Evolutionary conservation across 192 early-diverging fungal species (phyloP), one percentile per base, ranked within the genome.

Genomic region (Geranomyces michiganensis): DNA sequence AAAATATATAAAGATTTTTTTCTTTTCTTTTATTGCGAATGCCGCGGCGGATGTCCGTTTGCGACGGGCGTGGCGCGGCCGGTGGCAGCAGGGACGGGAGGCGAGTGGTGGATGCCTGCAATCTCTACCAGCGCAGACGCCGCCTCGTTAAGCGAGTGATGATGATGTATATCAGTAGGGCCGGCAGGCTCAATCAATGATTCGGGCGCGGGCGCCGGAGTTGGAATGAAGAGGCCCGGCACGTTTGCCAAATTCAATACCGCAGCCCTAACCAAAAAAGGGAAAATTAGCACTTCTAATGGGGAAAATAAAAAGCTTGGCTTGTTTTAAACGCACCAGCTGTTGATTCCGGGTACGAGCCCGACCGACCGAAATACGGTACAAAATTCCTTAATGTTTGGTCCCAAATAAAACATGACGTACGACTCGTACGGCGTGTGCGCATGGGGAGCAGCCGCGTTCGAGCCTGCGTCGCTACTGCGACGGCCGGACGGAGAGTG

Each of bases 261-360:
- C 48, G 66, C 66, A 22, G 66, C 24, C 66, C 66, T 67, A 22
- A n/a, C 24, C 14, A 30, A 10, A 14, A 55, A 31, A 24, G 9
- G 9, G 49, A 15, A 45, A 46, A 17, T 60, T 32, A 60, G 58
- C 5, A 60, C 17, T 26, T 60, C 22, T 10, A 24, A 56, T 10
- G 55, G 12, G n/a, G n/a, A n/a, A 24, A 12, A 24, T 56, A 24
- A 9, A 24, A 24, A 56, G 24, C 55, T 24, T 56, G 66, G 14
- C 55, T 10, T 12, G 33, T 10, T 26, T 19, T 1, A 31, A 58
- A 73, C 74, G 26, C 71, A 81, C 84, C 84, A 85, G 58, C 78
- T 80, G 61, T 85, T 83, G 44, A 83, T 56, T 6, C 84, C 84
- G 64, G 84, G 84, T 22, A 85, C 76, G 24, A 85, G 63, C 8